Evolutionary conservation across 352 stramenopile species (phyloP).

Genomic region (Pythium oligandrum): DNA sequence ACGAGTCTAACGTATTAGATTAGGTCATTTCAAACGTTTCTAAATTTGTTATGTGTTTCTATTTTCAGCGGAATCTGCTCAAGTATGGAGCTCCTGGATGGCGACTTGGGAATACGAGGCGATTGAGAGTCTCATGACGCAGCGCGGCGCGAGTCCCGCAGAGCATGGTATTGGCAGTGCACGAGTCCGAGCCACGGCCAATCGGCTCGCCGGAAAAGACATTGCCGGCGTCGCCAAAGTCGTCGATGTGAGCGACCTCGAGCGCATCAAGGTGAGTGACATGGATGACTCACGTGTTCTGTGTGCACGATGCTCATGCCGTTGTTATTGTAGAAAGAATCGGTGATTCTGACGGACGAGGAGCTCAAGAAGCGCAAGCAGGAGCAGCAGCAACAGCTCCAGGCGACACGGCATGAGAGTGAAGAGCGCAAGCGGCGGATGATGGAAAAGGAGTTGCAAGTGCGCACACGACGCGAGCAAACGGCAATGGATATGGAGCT

Average conservation of each 20-base stretch:
- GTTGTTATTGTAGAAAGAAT: constrained; percentile 24
- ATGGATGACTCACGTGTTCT: background rate
- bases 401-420: constrained; percentile 42
- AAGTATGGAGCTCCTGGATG: too few species aligned
- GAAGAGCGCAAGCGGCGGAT: constrained; percentile 69
- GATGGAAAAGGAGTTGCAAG: constrained; percentile 73
- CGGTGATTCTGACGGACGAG: constrained; percentile 54
- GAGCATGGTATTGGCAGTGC: constrained; percentile 6
- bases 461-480: constrained; percentile 59
- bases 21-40: too few species aligned
- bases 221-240: constrained; percentile 45
- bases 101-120: too few species aligned
- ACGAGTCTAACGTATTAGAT: too few species aligned
- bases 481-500: constrained; percentile 70
- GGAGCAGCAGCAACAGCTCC: constrained; percentile 35
- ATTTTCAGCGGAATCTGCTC: too few species aligned
- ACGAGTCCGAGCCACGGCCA: constrained; percentile 28
- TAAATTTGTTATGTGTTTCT: too few species aligned
- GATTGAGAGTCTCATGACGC: too few species aligned
- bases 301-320: background rate
- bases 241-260: constrained; percentile 27
- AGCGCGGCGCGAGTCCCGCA: too few species aligned
- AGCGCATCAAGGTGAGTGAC: constrained; percentile 39
- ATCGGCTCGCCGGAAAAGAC: constrained; percentile 49
- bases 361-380: constrained; percentile 32